Percentiles rank a stretch among this genome's conserved stretches.
phyloP scores from a whole-genome alignment of 108 stramenopile genomes.

The Pseudonitzschia multiseries region DNA sequence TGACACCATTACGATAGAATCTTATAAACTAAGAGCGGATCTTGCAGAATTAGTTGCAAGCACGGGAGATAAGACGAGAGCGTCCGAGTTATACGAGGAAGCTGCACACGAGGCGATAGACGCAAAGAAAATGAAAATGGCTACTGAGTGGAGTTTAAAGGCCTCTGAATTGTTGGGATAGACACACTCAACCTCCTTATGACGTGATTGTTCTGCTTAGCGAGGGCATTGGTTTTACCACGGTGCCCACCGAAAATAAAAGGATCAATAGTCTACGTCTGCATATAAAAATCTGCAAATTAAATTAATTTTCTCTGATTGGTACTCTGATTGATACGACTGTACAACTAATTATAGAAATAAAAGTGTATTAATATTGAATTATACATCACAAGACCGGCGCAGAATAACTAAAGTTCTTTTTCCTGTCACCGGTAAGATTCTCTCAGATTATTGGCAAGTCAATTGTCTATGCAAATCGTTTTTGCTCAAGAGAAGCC shows the following conservation, averaged over 20 bases:
- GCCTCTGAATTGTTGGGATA: constrained; percentile 47
- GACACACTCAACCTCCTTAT: background rate
- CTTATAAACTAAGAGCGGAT: constrained; percentile 65
- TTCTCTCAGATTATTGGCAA: background rate
- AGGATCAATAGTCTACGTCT: too few relatives aligned
- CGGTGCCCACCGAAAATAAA: too few relatives aligned
- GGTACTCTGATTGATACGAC: too few relatives aligned
- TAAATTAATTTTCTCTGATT: too few relatives aligned
- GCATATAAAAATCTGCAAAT: too few relatives aligned
- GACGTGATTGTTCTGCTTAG: background rate
- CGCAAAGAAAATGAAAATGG: constrained; percentile 68
- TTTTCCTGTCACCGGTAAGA: background rate
- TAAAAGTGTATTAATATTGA: too few relatives aligned
- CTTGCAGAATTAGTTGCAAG: constrained; percentile 58
- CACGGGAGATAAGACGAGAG: constrained; percentile 37
- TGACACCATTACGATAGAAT: constrained; percentile 50
- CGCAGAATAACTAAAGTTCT: background rate
- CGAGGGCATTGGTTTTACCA: too few relatives aligned
- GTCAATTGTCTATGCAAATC: constrained; percentile 41
- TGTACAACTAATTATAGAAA: too few relatives aligned
- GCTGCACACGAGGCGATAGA: constrained; percentile 64
- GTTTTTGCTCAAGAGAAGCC: constrained; percentile 69
- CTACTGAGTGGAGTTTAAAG: constrained; percentile 66
- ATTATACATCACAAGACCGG: too few relatives aligned
- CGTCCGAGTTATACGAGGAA: constrained; percentile 49